These are phyloP conservation scores for Fusarium sp. DNA, from an alignment of 2,329 filamentous ascomycete genomes.

Conservation along the genomic window DNA sequence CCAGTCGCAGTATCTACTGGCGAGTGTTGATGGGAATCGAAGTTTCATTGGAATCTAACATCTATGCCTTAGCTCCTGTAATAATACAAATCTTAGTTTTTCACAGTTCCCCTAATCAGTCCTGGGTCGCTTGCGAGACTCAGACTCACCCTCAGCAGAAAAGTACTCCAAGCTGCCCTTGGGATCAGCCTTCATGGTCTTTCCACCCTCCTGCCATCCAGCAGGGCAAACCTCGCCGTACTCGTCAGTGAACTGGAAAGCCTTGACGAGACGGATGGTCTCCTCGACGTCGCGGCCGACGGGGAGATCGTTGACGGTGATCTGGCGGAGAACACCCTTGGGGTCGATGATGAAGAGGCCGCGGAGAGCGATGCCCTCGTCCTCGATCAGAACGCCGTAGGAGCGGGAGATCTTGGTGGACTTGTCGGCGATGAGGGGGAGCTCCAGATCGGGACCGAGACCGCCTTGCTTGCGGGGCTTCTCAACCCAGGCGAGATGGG, in stretches of 20 bases:
- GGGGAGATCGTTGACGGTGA: conserved; percentile 74
- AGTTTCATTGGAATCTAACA: conserved; percentile 34
- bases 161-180: conserved; percentile 65
- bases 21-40: conserved; percentile 35
- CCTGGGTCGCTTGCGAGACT: conserved; percentile 40
- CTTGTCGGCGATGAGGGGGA: conserved; percentile 72
- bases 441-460: conserved; percentile 68
- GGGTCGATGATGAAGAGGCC: conserved; percentile 76
- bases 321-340: conserved; percentile 69
- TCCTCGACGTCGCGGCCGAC: conserved; percentile 74
- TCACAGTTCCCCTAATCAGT: conserved; percentile 17
- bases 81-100: conserved; percentile 33
- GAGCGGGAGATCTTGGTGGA: conserved; percentile 69
- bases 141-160: conserved; percentile 42
- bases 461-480: conserved; percentile 70
- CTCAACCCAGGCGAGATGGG: conserved; percentile 68
- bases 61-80: conserved; percentile 39
- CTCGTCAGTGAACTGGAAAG: conserved; percentile 86
- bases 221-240: conserved; percentile 79
- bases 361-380: conserved; percentile 71
- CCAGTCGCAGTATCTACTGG: conserved; percentile 8
- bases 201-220: conserved; percentile 60
- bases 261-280: conserved; percentile 73
- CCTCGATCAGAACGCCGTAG: conserved; percentile 73
- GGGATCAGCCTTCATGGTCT: conserved; percentile 64